phyloP scores from a whole-genome alignment of 805 yeast genomes.

The Lachancea kluyveri region DNA sequence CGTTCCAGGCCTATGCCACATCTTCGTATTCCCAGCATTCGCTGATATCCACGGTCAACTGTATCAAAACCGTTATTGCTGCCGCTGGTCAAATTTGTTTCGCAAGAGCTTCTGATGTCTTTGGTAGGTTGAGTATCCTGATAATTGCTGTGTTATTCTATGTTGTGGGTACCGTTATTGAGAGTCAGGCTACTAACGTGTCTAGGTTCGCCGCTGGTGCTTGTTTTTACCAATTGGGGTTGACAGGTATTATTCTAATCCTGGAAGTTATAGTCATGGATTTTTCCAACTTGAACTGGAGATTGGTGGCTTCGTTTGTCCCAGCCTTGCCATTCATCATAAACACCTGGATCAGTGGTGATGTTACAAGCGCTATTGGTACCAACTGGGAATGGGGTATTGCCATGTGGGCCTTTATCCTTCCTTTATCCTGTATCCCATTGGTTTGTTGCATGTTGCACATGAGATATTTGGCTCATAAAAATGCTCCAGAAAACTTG shows the following conservation, averaged over 20 bases:
- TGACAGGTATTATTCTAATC: conserved; percentile 50
- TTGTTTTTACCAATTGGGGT: conserved; percentile 42
- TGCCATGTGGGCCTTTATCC: conserved; percentile 56
- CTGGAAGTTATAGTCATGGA: conserved; percentile 55
- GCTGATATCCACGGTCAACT: conserved; percentile 44
- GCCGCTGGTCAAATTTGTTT: conserved; percentile 54
- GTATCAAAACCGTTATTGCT: conserved; percentile 48
- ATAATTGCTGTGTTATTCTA: conserved; percentile 41
- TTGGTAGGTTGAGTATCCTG: conserved; percentile 47
- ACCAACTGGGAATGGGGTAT: conserved; percentile 47
- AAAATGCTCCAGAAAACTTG: conserved; percentile 33
- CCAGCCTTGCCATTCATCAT: conserved; percentile 65
- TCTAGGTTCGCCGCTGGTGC: conserved; percentile 52
- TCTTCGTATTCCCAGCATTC: conserved; percentile 45
- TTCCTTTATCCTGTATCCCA: conserved; percentile 48
- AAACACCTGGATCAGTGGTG: conserved; percentile 66
- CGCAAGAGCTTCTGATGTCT: conserved; percentile 51
- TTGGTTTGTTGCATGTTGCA: conserved; percentile 39
- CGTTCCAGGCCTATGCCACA: conserved; percentile 44
- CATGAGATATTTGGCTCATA: conserved; percentile 41
- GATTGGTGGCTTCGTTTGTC: conserved; percentile 51
- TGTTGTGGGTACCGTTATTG: conserved; percentile 48
- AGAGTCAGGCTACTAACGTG: conserved; percentile 46
- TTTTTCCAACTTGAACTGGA: conserved; percentile 57
- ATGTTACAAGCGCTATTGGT: conserved; percentile 36